phyloP scores from a whole-genome alignment of 106 monocot species.

The Dioscorea alata region DNA sequence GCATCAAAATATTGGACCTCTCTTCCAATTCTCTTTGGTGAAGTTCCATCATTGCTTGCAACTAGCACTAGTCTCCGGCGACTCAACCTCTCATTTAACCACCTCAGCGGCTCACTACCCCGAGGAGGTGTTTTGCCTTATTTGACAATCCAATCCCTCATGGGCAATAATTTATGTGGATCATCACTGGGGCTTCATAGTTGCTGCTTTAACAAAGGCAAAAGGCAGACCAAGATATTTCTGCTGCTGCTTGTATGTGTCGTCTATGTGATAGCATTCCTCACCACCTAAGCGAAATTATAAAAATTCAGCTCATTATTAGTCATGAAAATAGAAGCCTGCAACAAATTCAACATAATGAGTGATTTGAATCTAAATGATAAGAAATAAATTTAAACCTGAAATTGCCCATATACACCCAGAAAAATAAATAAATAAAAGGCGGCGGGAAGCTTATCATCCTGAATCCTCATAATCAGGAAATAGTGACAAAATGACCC shows the following conservation, averaged over 20 bases:
- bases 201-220: constrained; percentile 12
- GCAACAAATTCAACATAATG: too few relatives aligned
- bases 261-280: constrained; percentile 13
- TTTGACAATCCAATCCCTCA: constrained; percentile 12
- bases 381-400: too few relatives aligned
- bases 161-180: constrained; percentile 32
- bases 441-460: too few relatives aligned
- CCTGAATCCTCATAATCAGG: too few relatives aligned
- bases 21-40: constrained; percentile 34
- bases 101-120: constrained; percentile 32
- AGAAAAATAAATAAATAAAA: too few relatives aligned
- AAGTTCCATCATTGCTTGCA: constrained; percentile 20
- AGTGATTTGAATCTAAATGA: too few relatives aligned
- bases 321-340: too few relatives aligned
- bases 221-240: constrained; percentile 13
- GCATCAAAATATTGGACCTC: constrained; percentile 25
- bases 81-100: constrained; percentile 33
- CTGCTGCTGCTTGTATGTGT: constrained; percentile 9
- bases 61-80: constrained; percentile 16
- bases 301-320: not conserved
- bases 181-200: constrained; percentile 12
- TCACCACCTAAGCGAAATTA: constrained; percentile 13
- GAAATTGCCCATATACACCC: too few relatives aligned
- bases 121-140: constrained; percentile 14
- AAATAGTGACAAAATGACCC: too few relatives aligned